Conservation (phyloP, 2,329 filamentous ascomycete genomes). For the Fusarium ramigenum region DNA sequence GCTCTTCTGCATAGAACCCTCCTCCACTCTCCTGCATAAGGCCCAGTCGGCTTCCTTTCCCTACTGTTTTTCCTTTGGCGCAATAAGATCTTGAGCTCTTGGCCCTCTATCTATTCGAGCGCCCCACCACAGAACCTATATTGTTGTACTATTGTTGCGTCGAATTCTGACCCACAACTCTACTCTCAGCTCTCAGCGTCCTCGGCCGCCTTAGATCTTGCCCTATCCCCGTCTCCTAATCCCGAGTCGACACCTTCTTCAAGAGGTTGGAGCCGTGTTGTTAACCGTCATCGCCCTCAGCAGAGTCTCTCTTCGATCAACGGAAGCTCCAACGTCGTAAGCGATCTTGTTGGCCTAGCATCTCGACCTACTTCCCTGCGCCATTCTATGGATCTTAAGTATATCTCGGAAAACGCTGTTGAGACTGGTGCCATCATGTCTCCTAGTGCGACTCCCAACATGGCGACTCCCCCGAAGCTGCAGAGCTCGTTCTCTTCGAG, state of each 20-base stretch:
- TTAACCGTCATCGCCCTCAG: constrained; percentile 74
- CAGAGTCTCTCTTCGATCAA: constrained; percentile 64
- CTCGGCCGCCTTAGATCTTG: constrained; percentile 82
- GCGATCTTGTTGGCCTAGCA: constrained; percentile 58
- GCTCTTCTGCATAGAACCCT: constrained; percentile 9
- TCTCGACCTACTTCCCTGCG: constrained; percentile 60
- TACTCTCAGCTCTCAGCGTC: constrained; percentile 77
- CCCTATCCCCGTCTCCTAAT: constrained; percentile 72
- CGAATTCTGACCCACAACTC: constrained; percentile 47
- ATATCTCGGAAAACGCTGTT: constrained; percentile 56
- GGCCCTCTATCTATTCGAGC: constrained; percentile 1
- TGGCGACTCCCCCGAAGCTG: constrained; percentile 76
- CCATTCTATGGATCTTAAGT: constrained; percentile 67
- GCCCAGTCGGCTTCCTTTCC: not conserved
- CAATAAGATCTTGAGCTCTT: constrained; percentile 14
- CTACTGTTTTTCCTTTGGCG: not conserved
- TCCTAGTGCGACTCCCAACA: constrained; percentile 59
- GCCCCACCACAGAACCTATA: constrained; percentile 11
- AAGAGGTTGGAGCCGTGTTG: constrained; percentile 66
- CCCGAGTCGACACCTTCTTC: constrained; percentile 58
- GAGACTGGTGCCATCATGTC: constrained; percentile 54
- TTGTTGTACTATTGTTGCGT: constrained; percentile 29
- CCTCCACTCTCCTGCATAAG: constrained; percentile 2
- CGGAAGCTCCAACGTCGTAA: constrained; percentile 52
- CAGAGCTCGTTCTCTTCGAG: constrained; percentile 91